Evolutionary conservation across 495 filamentous ascomycete genomes (phyloP), one percentile per base, ranked within the genome.

Genomic region (Lindgomyces ingoldianus): DNA sequence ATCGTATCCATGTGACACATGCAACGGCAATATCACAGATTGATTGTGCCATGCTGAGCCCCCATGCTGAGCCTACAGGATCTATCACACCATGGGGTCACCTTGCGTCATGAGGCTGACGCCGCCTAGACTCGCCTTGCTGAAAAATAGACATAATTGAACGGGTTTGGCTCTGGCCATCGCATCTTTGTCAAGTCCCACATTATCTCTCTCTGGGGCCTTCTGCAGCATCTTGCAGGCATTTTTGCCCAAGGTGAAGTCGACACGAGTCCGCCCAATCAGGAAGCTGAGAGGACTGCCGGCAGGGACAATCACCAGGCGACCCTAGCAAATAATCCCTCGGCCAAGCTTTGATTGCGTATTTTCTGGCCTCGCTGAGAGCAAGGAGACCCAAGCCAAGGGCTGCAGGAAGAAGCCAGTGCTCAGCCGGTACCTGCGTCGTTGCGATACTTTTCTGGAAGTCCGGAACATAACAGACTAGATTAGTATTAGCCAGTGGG

Each of bases 321-420:
- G 19, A 81, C 52, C 64, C 67, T 79, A 9, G 73, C 81, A 10
- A 82, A 39, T 2, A 79, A 29, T 0, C 84, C 74, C 21, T 62
- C 1, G 83, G 82, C 71, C 77, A 82, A 41, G 50, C 78, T 48
- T 85, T 74, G 4, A 86, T 76, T 11, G 65, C 27, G 41, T 72
- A 81, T 73, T 87, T 88, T 49, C 86, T 76, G 44, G 33, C 76
- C 70, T 87, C 86, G 68, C 88, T 85, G 50, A 86, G 68, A 21
- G 82, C 60, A 39, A 90, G 65, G 36, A 89, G 74, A 0, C 80
- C 87, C 42, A 88, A 9, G 0, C 84, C 88, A 62, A 89, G 86
- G 0, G 82, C 77, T 61, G 81, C 81, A 0, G 87, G 87, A 27
- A 90, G 64, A 69, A 90, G 89, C 77, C 80, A 90, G 69, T 88